Percentiles rank a stretch among this genome's conserved stretches.
Conservation (phyloP, 2,329 filamentous ascomycete species). For the Aspergillus japonicus region DNA sequence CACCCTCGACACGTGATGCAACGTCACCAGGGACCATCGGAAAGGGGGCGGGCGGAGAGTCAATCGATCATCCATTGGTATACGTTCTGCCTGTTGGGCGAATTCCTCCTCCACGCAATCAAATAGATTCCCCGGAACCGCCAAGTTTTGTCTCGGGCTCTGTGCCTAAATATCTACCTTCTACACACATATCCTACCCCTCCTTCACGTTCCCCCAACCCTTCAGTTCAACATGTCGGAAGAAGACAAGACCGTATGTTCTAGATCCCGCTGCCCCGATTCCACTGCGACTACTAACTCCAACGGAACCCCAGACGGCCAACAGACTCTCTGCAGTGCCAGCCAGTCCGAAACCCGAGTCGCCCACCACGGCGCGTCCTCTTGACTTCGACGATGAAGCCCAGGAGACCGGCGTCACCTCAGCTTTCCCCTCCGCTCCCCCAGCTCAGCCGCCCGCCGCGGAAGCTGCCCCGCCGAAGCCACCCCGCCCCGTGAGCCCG, state of each 20-base stretch:
- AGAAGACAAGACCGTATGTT: conserved; percentile 37
- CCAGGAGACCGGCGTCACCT: conserved; percentile 42
- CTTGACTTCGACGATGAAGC: conserved; percentile 60
- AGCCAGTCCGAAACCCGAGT: conserved; percentile 47
- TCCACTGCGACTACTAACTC: conserved; percentile 12
- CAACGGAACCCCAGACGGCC: conserved; percentile 30
- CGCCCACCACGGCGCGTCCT: conserved; percentile 56
- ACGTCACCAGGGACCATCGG: conserved; percentile 20
- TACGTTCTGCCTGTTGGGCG: conserved; percentile 25
- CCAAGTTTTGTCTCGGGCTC: neutral
- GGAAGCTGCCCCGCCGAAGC: conserved; percentile 67
- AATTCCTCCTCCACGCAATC: conserved; percentile 20
- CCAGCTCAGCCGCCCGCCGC: conserved; percentile 27
- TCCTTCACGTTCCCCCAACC: neutral
- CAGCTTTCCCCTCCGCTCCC: conserved; percentile 25
- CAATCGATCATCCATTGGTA: conserved; percentile 11
- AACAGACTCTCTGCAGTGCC: conserved; percentile 33
- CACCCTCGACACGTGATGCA: conserved; percentile 15
- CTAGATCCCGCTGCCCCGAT: conserved; percentile 10
- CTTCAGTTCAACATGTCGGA: conserved; percentile 32
- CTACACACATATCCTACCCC: neutral
- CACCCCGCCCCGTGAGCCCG: conserved; percentile 77
- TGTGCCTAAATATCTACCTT: neutral
- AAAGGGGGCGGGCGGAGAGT: neutral
- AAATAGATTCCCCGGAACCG: neutral